A percentile compares a stretch with the other conserved stretches of the same genome.
Evolutionary conservation across 1,284 basidiomycete species (phyloP).

Genomic region (Leccinum fuscescens): DNA sequence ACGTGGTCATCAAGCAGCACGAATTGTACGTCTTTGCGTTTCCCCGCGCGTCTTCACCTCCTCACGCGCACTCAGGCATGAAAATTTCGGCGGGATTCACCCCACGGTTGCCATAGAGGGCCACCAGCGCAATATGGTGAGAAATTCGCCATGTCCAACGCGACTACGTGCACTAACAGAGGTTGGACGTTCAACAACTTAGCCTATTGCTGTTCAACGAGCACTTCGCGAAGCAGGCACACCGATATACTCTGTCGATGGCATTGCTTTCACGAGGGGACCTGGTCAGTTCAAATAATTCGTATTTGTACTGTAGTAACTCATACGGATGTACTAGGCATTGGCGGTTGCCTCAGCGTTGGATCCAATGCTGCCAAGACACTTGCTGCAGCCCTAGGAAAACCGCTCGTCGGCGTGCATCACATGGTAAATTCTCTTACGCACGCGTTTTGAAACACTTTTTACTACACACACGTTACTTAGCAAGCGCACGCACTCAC

Average conservation of each 20-base stretch:
- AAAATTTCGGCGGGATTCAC: slow-evolving; percentile 79
- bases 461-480: background rate
- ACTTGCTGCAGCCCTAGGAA: slow-evolving; percentile 71
- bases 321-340: slow-evolving; percentile 45
- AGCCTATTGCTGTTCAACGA: slow-evolving; percentile 73
- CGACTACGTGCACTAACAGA: background rate
- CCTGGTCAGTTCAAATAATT: slow-evolving; percentile 53
- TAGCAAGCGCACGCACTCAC: slow-evolving; percentile 96
- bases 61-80: slow-evolving; percentile 45
- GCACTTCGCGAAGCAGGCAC: slow-evolving; percentile 69
- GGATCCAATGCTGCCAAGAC: slow-evolving; percentile 78
- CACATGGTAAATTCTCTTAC: slow-evolving; percentile 72
- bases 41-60: background rate
- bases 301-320: background rate
- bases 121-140: slow-evolving; percentile 69
- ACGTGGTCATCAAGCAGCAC: slow-evolving; percentile 81
- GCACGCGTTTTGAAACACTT: background rate
- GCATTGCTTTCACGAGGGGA: slow-evolving; percentile 88
- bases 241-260: slow-evolving; percentile 66
- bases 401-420: slow-evolving; percentile 87
- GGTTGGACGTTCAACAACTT: slow-evolving; percentile 2
- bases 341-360: slow-evolving; percentile 77
- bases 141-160: background rate
- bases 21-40: slow-evolving; percentile 42
- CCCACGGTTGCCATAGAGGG: slow-evolving; percentile 73